phyloP scores from a whole-genome alignment of 176 grass and related monocot genomes.

The Oryza brachyantha region DNA sequence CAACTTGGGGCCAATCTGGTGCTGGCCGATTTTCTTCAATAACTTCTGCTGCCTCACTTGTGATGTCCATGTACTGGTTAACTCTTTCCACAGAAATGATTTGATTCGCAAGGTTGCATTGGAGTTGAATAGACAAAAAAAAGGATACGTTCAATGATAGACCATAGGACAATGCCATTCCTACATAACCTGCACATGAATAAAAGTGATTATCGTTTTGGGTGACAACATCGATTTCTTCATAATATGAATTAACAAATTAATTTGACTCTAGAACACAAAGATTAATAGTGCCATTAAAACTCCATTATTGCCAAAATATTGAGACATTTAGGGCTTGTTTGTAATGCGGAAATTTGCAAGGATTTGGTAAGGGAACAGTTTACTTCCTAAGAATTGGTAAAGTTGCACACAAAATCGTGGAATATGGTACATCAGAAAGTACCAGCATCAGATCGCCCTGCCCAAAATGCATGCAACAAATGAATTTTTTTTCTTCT shows the following conservation, averaged over 20 bases:
- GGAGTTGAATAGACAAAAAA: slow-evolving; percentile 78
- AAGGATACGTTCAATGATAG: slow-evolving; percentile 78
- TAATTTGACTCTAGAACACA: not conserved
- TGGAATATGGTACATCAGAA: not conserved
- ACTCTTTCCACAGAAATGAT: slow-evolving; percentile 93
- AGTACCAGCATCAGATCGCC: not conserved
- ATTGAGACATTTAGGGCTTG: not conserved
- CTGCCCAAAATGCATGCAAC: not conserved
- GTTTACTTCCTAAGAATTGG: not conserved
- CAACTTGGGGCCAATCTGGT: slow-evolving; percentile 71
- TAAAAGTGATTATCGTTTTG: not conserved
- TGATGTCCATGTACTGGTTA: slow-evolving; percentile 82
- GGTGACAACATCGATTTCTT: not conserved
- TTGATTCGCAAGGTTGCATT: slow-evolving; percentile 70
- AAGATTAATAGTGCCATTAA: not conserved
- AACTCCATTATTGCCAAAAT: not conserved
- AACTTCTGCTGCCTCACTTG: slow-evolving; percentile 67
- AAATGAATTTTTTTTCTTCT: not conserved
- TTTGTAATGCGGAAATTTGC: not conserved
- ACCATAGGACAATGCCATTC: slow-evolving; percentile 95
- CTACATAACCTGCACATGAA: slow-evolving; percentile 70
- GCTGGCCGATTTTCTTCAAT: slow-evolving; percentile 56
- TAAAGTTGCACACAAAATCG: not conserved
- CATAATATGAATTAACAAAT: not conserved
- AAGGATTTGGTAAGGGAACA: not conserved